Base-by-base conservation (phyloP, 768 basidiomycete species). In the Lanmaoa pseudosensibilis region DNA sequence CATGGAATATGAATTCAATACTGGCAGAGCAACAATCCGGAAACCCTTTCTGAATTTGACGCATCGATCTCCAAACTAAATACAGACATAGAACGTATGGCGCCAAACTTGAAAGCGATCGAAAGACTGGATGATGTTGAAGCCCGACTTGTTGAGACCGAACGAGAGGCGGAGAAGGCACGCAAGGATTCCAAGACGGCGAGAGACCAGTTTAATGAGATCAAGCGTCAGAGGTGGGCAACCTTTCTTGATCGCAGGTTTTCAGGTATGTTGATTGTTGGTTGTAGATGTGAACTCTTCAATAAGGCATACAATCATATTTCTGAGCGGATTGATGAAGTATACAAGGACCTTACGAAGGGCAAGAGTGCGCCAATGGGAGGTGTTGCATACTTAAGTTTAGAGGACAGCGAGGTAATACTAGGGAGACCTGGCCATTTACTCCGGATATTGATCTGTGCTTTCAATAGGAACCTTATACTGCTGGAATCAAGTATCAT, bases 341-440 rank as follows among this genome's bases (percentile, higher is more conserved):
- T 98, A 1, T 99, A 99, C 77, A 98, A 98, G 73, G 94, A 98
- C 61, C 81, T 98, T 16, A 98, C 97, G 0, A 98, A 96, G 73
- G 94, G 93, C 15, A 94, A 93, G 68, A 88, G 90, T 2, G 83
- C 92, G 1, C 94, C 94, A 0, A 89, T 92, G 84, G 96, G 96
- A 44, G 97, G 97, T 62, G 92, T 97, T 33, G 97, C 95, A 2
- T 99, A 98, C 73, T 83, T 98, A 19, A 92, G 87, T 74, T 77
- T 99, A 64, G 97, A 99, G 66, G 97, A 98, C 65, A 93, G 83
- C 60, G 97, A 99, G 76, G 95, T 94, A 65, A 46, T 82, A 61
- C 40, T 34, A 44, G n/a, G 19, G 18, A 74, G 65, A 71, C 66
- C 25, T 70, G 71, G 4, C 2, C 46, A 27, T 40, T 33, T 49